Evolutionary conservation across 2,329 filamentous ascomycete species (phyloP), one percentile per base, ranked within the genome.

Genomic region (Colletotrichum sp.): DNA sequence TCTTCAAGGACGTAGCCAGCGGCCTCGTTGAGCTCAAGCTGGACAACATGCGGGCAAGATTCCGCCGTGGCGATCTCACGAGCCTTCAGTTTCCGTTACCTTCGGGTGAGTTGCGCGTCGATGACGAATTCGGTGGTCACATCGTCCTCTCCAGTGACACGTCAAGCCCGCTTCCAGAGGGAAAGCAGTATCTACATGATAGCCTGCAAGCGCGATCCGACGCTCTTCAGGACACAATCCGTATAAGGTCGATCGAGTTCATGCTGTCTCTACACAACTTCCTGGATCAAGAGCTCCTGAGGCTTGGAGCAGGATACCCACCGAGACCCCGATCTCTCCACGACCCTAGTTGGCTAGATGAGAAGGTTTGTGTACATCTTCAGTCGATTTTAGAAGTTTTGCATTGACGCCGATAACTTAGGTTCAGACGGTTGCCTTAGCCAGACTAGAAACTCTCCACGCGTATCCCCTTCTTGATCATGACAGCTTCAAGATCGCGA

Each of bases 1-100:
- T 21, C 16, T 39, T 66, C 18, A 30, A 55, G 13, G 48, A 67
- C 7, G n/a, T 73, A 32, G 57, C 21, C 24, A 30, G 34, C 30
- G n/a, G 18, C 18, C 57, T 70, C 28, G 28, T 73, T 36, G 36
- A 73, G 24, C 65, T 73, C 28, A 79, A 80, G 78, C 79, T 72
- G n/a, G 61, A 64, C 43, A 76, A 75, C 16, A 69, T 68, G 36
- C 55, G 66, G 18, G 71, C 65, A 13, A 63, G 71, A 36, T 39
- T 43, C n/a, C 18, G 43, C 16, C 30, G 32, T 15, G 21, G 36
- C 30, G 57, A 36, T 5, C 55, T 24, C n/a, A 8, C 43, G 21
- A 16, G 24, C n/a, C 18, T 55, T 13, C 30, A 61, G 21, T 4
- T 16, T 26, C 16, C 15, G 8, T 16, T 52, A 21, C 24, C 30